Evolutionary conservation across 2,329 filamentous ascomycete species (phyloP), one percentile per base, ranked within the genome.

Genomic region (Colletotrichum sublineola): DNA sequence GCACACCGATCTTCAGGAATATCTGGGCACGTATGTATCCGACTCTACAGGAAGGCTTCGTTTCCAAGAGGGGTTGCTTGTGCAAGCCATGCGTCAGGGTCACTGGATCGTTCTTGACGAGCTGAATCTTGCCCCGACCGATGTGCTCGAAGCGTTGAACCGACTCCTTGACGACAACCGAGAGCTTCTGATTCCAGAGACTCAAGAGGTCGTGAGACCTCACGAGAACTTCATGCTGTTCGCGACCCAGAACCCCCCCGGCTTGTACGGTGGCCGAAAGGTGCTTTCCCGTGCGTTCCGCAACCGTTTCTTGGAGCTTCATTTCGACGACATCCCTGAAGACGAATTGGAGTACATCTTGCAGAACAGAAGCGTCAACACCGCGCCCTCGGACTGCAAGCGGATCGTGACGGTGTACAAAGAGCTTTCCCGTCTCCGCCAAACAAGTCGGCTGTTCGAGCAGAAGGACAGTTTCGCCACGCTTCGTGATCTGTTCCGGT

Each of bases 41-140:
- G 93, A 92, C 33, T 83, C 91, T 0, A 93, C 97, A 78, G 97
- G 97, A 6, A 94, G 93, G 73, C 86, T 99, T 53, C 89, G 88
- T 14, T 99, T 98, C 77, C 95, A 97, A 80, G 97, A 99, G 82
- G 96, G 96, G 65, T 88, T 98, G 5, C 86, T 99, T 8, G 96
- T 99, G 0, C 94, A 96, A 80, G 96, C 96, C 5, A 90, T 99
- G 80, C 89, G 96, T 57, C 91, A 97, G 79, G 96, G 96, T 12
- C 94, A 97, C 79, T 99, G 96, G 96, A 97, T 99, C 74, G 96
- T 99, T 29, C 90, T 99, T 1, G 96, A 99, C 79, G 97, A 99
- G 81, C 87, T 99, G 68, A 99, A 99, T 79, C 83, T 99, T 78
- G 97, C 97, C 0, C 96, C 97, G 0, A 98, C 96, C 0, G 96